phyloP scores from a whole-genome alignment of 2,329 filamentous ascomycete genomes.

The Pestalotiopsis sp. region DNA sequence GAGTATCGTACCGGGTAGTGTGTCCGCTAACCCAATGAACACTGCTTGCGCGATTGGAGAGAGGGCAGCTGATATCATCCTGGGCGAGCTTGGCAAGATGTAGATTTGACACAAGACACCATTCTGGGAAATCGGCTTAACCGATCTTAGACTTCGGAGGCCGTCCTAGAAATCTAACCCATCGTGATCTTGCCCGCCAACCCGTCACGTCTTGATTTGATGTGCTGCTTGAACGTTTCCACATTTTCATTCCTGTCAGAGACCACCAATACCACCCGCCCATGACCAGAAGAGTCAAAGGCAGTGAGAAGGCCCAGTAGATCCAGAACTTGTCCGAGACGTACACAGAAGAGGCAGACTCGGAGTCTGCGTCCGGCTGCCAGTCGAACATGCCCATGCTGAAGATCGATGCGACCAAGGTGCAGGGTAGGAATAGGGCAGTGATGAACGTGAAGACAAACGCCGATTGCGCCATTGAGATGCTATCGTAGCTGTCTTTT shows the following conservation, averaged over 20 bases:
- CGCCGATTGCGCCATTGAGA: not conserved
- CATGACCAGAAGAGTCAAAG: not conserved
- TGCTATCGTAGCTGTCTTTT: not conserved
- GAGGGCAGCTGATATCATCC: slow-evolving; percentile 40
- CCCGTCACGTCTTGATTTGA: not conserved
- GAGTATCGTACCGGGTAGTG: slow-evolving; percentile 31
- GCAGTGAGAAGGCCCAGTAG: not conserved
- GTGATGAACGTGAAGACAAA: not conserved
- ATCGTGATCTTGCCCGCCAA: not conserved
- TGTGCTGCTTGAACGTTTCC: not conserved
- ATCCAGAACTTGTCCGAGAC: not conserved
- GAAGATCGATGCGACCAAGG: not conserved
- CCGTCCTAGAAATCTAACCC: not conserved
- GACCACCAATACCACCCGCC: not conserved
- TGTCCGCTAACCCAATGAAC: slow-evolving; percentile 46
- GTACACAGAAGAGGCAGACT: not conserved
- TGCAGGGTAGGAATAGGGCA: not conserved
- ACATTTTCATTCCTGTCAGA: not conserved
- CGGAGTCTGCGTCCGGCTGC: not conserved
- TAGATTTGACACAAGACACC: not conserved
- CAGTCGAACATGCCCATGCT: not conserved
- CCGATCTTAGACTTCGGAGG: not conserved
- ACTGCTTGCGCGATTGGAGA: slow-evolving; percentile 49
- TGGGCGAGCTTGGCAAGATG: slow-evolving; percentile 29
- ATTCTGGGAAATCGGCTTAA: not conserved